Evolutionary conservation across 345 rosid species (phyloP), one percentile per base, ranked within the genome.

Genomic region (Lagerstroemia speciosa): DNA sequence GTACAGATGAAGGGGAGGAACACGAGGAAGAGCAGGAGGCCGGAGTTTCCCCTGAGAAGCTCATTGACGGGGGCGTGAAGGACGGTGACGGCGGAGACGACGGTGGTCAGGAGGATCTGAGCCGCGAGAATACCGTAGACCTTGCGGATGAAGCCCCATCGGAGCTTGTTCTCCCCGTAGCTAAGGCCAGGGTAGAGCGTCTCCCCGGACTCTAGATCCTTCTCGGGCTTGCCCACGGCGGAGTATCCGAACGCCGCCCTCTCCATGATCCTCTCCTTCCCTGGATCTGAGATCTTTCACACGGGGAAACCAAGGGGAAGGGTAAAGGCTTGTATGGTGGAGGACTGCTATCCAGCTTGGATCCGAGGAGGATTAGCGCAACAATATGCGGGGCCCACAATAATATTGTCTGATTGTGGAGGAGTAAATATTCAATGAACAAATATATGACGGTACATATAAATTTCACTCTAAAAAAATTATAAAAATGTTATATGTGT

Each of bases 71-170:
- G 88, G 66, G 91, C 74, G 69, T 78, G 86, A 46, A 91, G 84
- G n/a, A 89, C 86, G 67, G 90, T 83, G 50, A 77, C 66, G 64
- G 92, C 80, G 67, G 99, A 85, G 72, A 94, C 86, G 68, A 82
- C 37, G 68, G 97, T 94, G 73, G 97, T 91, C 64, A 94, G 82
- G 34, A 91, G 78, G 69, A 94, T 77, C 90, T 94, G 97, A 0
- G 83, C 93, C 0, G 96, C 72, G 33, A 94, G 81, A 69, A 94
- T 91, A 7, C 93, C 93, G 70, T 91, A 94, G 65, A 91, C 97
- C 72, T 94, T 94, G 65, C 91, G 96, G 69, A 91, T 86, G 77
- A 94, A 85, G 19, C 91, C 96, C 97, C 97, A 93, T 12, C 98
- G 93, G 67, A 89, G 92, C 71, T 87, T 86, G 80, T 88, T 86